Evolutionary conservation across 2,329 filamentous ascomycete species (phyloP), one percentile per base, ranked within the genome.

Genomic region (Microdochium paspali): DNA sequence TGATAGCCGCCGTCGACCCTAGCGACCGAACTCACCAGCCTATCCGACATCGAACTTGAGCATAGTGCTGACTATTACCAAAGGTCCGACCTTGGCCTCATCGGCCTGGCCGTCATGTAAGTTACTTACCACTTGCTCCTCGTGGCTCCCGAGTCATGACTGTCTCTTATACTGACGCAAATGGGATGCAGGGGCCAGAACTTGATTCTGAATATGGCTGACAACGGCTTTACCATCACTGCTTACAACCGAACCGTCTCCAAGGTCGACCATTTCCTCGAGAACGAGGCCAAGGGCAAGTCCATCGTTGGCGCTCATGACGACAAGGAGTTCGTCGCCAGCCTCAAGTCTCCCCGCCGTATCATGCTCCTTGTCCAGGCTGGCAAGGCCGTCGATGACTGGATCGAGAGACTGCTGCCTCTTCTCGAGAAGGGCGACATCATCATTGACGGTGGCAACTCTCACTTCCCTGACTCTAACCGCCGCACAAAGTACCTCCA

Each of bases 301-400:
- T 86, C 88, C 62, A 86, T 98, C 61, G 82, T 96, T 56, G 93
- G 93, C 68, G 91, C 93, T 61, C 85, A 95, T 76, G 87, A 84
- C 64, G 85, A 89, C 68, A 80, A 95, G 78, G 93, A 98, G 73
- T 96, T 98, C 68, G 82, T 91, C 66, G 73, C 81, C 72, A 96
- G 96, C 82, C 87, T 98, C 69, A 97, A 97, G 88, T 88, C 80
- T 64, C 93, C 93, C 64, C 89, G 93, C 63, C 87, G 90, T 63
- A 82, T 98, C 72, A 98, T 98, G 93, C 82, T 98, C 64, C 86
- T 98, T 59, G 93, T 98, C 74, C 94, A 96, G 86, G 93, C 93
- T 61, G 93, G 93, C 66, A 87, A 93, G 79, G 85, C 93, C 54
- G 93, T 98, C 59, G 93, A 98, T 69, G 88, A 95, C 77, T 97